Evolutionary conservation across 169 alveolate species (phyloP), one percentile per base, ranked within the genome.

Genomic region (Plasmodium coatneyi): DNA sequence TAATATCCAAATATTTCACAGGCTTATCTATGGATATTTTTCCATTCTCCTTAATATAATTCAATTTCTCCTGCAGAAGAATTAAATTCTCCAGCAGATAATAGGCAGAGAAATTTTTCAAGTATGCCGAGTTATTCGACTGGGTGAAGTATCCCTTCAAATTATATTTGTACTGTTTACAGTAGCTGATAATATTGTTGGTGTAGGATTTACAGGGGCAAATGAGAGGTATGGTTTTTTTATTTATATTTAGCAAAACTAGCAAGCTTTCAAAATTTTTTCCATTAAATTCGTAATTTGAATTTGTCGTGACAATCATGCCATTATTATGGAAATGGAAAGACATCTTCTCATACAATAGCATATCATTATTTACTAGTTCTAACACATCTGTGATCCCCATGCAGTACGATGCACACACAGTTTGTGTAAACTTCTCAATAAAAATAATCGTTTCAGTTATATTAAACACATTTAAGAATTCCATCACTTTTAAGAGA

Each of bases 341-440:
- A 30, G 28, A 30, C 94, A 89, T 79, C 16, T 60, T 66, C 19
- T 78, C 81, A 41, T 79, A 89, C 34, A 89, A 49, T 39, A 89
- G 19, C 90, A 89, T 56, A 16, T 89, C 94, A 89, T 56, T 72
- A 80, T 89, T 79, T 60, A 71, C 71, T 19, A 89, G 46, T 34
- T 89, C 94, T 28, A 89, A 28, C 4, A 46, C 81, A 78, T 79
- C 76, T 19, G 94, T 89, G 41, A 89, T 60, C 12, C 41, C 52
- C 94, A 79, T 66, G 81, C 94, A 89, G 72, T 89, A 89, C 12
- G 94, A 89, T 2, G 89, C 76, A 89, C 94, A 89, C 30, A 89
- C 74, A 25, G 32, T 28, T 66, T 89, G 70, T 19, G 71, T 89
- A 12, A 89, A 41, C 34, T 89, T 78, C 76, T 89, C 66, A 39